Base-by-base conservation (phyloP, 164 flowering plant species). In the Cinnamomum micranthum region DNA sequence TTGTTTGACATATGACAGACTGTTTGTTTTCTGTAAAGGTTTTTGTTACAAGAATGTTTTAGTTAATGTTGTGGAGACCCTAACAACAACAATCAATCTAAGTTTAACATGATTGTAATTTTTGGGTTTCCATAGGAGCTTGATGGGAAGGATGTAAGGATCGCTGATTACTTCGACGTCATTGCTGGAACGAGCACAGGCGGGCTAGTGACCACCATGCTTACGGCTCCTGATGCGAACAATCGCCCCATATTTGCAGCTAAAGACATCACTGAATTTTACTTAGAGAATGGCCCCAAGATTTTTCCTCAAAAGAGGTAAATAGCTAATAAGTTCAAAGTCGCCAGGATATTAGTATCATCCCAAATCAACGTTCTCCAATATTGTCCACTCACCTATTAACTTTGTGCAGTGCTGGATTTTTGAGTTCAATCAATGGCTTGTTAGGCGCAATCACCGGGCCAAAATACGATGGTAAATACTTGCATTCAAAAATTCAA, bases 241-340 rank as follows among this genome's bases (percentile, higher is more conserved):
- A 76, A 82, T 17, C 84, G 84, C 27, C 88, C 88, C 0, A 77
- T 86, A 7, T 86, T 66, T 65, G 81, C 85, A 27, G 88, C 88
- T 14, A 82, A 80, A 70, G 86, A 85, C 47, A 80, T 85, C 65
- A 68, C 62, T 4, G 66, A 72, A 17, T 84, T 86, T 72, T 84
- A 84, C 24, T 63, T 84, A 2, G 67, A 79, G 55, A 64, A 84
- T 28, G 24, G 81, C 60, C 85, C 85, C 25, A 75, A 73, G 13
- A 85, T 85, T 3, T 85, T 85, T 60, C 88, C 85, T 12, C 82
- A 79, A 68, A 65, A 35, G 4, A n/a, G 73, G 82, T 67, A 25
- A 69, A 31, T 63, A 64, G 69, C 41, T 10, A 31, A 1, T 11
- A 25, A 33, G 3, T 6, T 64, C 1, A 22, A 35, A 35, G 0